Conservation (phyloP, 192 early-diverging fungal genomes). For the Haplosporangium gracile region DNA sequence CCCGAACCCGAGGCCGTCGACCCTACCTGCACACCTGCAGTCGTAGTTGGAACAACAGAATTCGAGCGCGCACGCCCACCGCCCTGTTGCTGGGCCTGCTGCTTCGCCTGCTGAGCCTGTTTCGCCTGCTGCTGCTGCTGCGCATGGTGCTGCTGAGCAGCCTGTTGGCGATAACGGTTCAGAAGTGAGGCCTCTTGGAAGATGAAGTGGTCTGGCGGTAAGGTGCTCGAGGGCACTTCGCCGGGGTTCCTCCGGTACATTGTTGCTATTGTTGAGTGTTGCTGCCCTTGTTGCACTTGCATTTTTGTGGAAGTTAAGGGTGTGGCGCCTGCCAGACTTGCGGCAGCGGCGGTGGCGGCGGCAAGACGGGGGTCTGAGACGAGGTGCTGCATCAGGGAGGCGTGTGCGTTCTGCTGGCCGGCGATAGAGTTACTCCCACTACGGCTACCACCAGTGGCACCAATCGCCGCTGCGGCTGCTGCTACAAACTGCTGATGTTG, state of each 20-base stretch:
- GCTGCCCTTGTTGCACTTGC: neutral
- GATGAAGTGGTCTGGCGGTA: slow-evolving; percentile 45
- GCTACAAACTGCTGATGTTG: neutral
- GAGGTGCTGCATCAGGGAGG: neutral
- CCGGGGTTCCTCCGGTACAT: slow-evolving; percentile 28
- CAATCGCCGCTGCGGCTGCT: neutral
- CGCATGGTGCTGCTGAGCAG: neutral
- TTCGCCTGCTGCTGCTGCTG: neutral
- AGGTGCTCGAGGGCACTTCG: slow-evolving; percentile 36
- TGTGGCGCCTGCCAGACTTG: neutral
- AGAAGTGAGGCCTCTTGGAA: slow-evolving; percentile 31
- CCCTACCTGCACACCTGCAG: neutral
- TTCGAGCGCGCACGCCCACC: neutral
- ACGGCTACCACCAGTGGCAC: neutral
- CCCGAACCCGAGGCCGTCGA: neutral
- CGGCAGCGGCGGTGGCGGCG: neutral
- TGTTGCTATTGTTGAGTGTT: neutral
- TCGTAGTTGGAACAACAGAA: neutral
- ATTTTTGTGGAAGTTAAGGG: neutral
- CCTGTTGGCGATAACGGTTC: neutral
- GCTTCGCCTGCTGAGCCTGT: slow-evolving; percentile 1
- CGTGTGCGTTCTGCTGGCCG: neutral
- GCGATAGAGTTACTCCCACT: neutral
- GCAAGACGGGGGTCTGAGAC: neutral
- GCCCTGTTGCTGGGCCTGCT: neutral